Conservation (phyloP, 2,329 filamentous ascomycete species). For the Bimuria novae-zelandiae region DNA sequence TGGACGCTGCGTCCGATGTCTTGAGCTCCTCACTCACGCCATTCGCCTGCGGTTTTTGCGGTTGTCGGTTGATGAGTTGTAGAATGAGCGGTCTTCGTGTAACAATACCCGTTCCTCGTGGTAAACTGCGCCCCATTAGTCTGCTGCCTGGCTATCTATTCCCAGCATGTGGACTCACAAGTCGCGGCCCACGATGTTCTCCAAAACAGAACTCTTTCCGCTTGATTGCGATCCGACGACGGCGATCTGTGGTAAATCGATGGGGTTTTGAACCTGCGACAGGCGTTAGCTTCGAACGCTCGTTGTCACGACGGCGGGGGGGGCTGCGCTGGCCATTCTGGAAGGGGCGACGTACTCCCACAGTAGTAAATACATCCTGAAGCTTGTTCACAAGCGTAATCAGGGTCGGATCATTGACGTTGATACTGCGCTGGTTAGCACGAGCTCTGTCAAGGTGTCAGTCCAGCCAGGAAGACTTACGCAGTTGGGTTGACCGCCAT, state of each 20-base stretch:
- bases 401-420: slow-evolving; percentile 71
- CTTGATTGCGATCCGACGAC: slow-evolving; percentile 98
- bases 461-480: slow-evolving; percentile 31
- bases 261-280: slow-evolving; percentile 88
- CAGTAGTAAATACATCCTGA: slow-evolving; percentile 98
- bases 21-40: slow-evolving; percentile 70
- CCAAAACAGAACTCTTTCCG: slow-evolving; percentile 97
- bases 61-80: slow-evolving; percentile 90
- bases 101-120: slow-evolving; percentile 96
- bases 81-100: slow-evolving; percentile 94
- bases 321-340: slow-evolving; percentile 8
- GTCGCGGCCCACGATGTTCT: slow-evolving; percentile 98
- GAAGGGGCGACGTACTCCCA: slow-evolving; percentile 66
- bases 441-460: slow-evolving; percentile 10
- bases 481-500: slow-evolving; percentile 50
- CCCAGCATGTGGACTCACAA: slow-evolving; percentile 71
- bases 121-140: slow-evolving; percentile 66
- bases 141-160: slow-evolving; percentile 19
- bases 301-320: slow-evolving; percentile 10
- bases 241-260: slow-evolving; percentile 97
- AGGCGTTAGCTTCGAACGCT: slow-evolving; percentile 36
- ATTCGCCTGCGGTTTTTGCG: slow-evolving; percentile 66
- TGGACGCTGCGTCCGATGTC: slow-evolving; percentile 82
- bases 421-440: slow-evolving; percentile 60
- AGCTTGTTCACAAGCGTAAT: slow-evolving; percentile 96